Evolutionary conservation across 768 basidiomycete species (phyloP), one percentile per base, ranked within the genome.

Genomic region (Strobilomyces confusus): DNA sequence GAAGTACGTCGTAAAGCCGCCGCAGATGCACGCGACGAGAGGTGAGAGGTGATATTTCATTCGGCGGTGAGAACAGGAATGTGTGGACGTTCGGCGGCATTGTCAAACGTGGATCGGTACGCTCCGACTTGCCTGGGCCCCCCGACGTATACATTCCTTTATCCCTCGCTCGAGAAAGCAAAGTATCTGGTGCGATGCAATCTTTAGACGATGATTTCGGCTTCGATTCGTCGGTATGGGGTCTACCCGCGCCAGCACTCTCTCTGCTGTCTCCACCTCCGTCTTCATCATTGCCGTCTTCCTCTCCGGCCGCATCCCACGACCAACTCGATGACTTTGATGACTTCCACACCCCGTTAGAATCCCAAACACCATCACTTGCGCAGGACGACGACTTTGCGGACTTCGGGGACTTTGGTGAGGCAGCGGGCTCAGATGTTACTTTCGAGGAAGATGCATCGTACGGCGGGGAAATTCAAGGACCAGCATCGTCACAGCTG

Each of bases 391-490:
- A 91, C 59, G 89, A 91, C 54, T 91, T 91, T 69, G 89, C 84
- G 46, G 90, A 92, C 59, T 92, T 92, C 69, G 90, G 86, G 17
- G 92, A 93, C 63, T 92, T 92, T 68, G 89, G 83, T 60, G 89
- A 89, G 57, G 82, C 69, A 23, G 78, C 66, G 64, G 75, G 56
- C 66, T 59, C 67, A 34, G 65, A 69, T 43, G 63, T 64, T 51
- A 64, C 61, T 57, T 69, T 72, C 54, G 59, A 63, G 46, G 68
- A 71, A 43, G 69, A 72, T 20, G 36, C 58, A 41, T 51, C 51
- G 1, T 58, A 60, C 48, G 26, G 46, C 48, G 56, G 44, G n/a
- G 60, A 56, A 38, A 51, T 34, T 22, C 58, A 36, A 49, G 30
- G 33, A 62, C 69, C 77, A 41, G 78, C 73, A 5, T 72, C 78